phyloP scores from a whole-genome alignment of 805 yeast genomes.

The Kluyveromyces wickerhamii region DNA sequence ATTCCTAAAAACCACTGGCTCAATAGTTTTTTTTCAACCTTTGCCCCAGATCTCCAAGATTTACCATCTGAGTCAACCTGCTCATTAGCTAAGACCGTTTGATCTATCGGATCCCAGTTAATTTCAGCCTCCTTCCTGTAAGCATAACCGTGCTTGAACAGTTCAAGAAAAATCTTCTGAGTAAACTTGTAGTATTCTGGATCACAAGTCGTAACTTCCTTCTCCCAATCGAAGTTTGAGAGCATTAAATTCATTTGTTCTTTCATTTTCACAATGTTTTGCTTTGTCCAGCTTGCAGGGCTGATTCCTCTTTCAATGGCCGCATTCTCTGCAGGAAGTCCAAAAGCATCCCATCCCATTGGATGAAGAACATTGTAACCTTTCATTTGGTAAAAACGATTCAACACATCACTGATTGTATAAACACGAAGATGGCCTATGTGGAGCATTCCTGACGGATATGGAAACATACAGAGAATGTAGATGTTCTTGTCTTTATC shows the following conservation, averaged over 20 bases:
- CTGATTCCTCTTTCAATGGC: slow-evolving; percentile 78
- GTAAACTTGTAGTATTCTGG: slow-evolving; percentile 91
- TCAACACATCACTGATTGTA: slow-evolving; percentile 77
- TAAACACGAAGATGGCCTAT: slow-evolving; percentile 93
- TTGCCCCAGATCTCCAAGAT: slow-evolving; percentile 96
- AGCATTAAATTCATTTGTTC: slow-evolving; percentile 69
- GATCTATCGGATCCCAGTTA: slow-evolving; percentile 97
- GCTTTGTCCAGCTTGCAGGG: slow-evolving; percentile 77
- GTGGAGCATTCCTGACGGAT: slow-evolving; percentile 89
- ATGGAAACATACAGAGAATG: slow-evolving; percentile 86
- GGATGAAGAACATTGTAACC: slow-evolving; percentile 85
- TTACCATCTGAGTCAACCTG: slow-evolving; percentile 88
- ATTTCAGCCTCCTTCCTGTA: slow-evolving; percentile 82
- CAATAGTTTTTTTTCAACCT: slow-evolving; percentile 72
- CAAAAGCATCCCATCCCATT: slow-evolving; percentile 99
- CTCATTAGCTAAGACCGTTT: slow-evolving; percentile 92
- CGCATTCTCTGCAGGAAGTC: slow-evolving; percentile 97
- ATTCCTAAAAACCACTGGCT: slow-evolving; percentile 94
- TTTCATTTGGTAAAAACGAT: slow-evolving; percentile 67
- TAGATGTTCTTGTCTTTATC: slow-evolving; percentile 30
- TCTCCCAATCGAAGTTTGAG: slow-evolving; percentile 89
- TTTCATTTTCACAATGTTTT: slow-evolving; percentile 81
- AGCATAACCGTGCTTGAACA: slow-evolving; percentile 72
- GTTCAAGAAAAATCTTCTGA: slow-evolving; percentile 69
- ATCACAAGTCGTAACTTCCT: slow-evolving; percentile 78